Conservation (phyloP, 169 alveolate genomes). For the Condylostoma magnum region DNA sequence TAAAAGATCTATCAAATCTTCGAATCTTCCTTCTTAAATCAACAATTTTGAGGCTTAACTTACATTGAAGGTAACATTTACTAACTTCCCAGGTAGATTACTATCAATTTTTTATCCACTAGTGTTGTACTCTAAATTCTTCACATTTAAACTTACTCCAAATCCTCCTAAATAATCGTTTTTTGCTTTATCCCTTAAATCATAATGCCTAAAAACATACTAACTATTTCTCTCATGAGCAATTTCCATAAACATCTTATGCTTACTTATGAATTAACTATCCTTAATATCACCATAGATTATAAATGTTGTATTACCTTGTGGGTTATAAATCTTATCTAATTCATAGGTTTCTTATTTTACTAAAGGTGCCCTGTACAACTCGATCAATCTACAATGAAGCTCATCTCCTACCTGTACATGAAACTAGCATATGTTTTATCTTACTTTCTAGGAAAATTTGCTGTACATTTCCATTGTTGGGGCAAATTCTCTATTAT, state of each 20-base stretch:
- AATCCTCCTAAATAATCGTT: slow-evolving; percentile 23
- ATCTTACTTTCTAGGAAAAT: background rate
- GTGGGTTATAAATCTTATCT: background rate
- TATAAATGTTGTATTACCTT: background rate
- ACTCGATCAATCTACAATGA: background rate
- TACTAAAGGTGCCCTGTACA: background rate
- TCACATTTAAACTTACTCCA: background rate
- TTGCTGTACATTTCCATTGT: slow-evolving; percentile 8
- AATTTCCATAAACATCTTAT: background rate
- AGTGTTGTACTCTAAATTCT: slow-evolving; percentile 27
- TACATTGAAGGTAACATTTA: slow-evolving; percentile 1
- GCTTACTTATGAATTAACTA: background rate
- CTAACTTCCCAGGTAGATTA: background rate
- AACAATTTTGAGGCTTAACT: background rate
- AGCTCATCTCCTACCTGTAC: background rate
- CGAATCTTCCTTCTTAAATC: background rate
- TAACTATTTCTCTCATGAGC: background rate
- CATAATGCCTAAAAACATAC: slow-evolving; percentile 19
- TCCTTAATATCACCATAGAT: slow-evolving; percentile 2
- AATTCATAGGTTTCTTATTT: background rate
- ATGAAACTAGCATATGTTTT: background rate
- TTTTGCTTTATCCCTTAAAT: background rate
- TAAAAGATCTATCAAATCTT: background rate
- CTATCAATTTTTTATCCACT: background rate
- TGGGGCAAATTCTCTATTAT: slow-evolving; percentile 26